A percentile compares a stretch with the other conserved stretches of the same genome.
Conservation (phyloP, 148 eudicot species). For the Drosera capensis region DNA sequence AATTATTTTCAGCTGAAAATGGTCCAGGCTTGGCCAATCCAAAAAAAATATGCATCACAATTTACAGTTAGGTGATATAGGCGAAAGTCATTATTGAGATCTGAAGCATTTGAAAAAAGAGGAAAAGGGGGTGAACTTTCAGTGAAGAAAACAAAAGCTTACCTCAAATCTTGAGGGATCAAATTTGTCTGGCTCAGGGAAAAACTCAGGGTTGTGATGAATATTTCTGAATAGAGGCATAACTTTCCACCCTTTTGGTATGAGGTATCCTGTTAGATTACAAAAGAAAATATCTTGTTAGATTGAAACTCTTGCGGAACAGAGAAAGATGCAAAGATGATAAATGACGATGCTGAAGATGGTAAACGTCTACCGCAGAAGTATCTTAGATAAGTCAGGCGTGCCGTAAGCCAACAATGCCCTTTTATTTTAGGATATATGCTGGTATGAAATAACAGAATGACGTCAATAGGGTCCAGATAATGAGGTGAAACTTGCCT, state of each 20-base stretch:
- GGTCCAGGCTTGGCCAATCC: neutral
- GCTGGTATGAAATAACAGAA: too few relatives aligned
- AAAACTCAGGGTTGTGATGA: slow-evolving; percentile 56
- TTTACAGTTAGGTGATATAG: neutral
- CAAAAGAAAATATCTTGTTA: neutral
- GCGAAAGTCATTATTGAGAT: too few relatives aligned
- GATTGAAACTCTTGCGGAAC: neutral
- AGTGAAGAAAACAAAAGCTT: neutral
- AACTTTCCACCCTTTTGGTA: slow-evolving; percentile 77
- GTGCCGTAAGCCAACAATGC: too few relatives aligned
- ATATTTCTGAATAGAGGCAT: slow-evolving; percentile 61
- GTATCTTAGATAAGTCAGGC: too few relatives aligned
- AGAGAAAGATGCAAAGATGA: neutral
- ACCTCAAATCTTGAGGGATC: slow-evolving; percentile 83
- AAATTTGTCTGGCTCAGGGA: slow-evolving; percentile 51
- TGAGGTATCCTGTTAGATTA: slow-evolving; percentile 56
- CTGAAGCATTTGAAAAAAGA: too few relatives aligned
- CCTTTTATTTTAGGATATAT: too few relatives aligned
- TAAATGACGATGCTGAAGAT: too few relatives aligned
- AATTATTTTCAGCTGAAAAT: neutral
- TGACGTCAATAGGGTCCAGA: too few relatives aligned
- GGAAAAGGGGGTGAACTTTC: too few relatives aligned
- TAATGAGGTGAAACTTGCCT: slow-evolving; percentile 20
- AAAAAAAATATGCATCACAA: neutral
- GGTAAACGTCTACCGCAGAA: too few relatives aligned